Percentiles rank a stretch among this genome's conserved stretches.
phyloP scores from a whole-genome alignment of 768 basidiomycete species.

The Phlebiopsis gigantea region DNA sequence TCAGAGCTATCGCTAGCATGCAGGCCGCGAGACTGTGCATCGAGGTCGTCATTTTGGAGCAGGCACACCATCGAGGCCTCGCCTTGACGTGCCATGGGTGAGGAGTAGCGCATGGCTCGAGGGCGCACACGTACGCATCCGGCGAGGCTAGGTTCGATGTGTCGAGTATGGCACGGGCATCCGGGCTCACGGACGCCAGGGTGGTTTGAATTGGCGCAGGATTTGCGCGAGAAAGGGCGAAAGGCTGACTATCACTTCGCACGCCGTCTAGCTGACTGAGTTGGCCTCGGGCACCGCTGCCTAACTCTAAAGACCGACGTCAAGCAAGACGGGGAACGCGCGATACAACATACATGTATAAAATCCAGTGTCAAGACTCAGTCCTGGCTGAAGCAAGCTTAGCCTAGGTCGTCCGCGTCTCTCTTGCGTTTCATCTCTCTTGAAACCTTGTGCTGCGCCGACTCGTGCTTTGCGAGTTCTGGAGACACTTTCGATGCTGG shows the following conservation, averaged over 20 bases:
- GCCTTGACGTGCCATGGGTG: background rate
- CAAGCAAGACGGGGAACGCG: background rate
- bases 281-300: background rate
- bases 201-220: background rate
- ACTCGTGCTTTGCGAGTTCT: constrained; percentile 87
- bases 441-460: constrained; percentile 87
- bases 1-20: no score
- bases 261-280: background rate
- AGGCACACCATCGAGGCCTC: no score
- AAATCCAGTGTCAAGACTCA: background rate
- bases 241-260: background rate
- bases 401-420: constrained; percentile 66
- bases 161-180: no score
- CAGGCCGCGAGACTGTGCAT: no score
- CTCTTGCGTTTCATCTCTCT: constrained; percentile 94
- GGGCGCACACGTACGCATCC: no score
- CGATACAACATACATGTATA: background rate
- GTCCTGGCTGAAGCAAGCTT: no score
- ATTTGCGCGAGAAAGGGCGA: background rate
- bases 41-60: no score
- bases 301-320: background rate
- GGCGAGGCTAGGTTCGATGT: no score
- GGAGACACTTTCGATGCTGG: constrained; percentile 85
- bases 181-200: no score
- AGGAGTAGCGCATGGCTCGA: background rate